Conservation (phyloP, 768 basidiomycete species). For the Pulveroboletus ravenelii region DNA sequence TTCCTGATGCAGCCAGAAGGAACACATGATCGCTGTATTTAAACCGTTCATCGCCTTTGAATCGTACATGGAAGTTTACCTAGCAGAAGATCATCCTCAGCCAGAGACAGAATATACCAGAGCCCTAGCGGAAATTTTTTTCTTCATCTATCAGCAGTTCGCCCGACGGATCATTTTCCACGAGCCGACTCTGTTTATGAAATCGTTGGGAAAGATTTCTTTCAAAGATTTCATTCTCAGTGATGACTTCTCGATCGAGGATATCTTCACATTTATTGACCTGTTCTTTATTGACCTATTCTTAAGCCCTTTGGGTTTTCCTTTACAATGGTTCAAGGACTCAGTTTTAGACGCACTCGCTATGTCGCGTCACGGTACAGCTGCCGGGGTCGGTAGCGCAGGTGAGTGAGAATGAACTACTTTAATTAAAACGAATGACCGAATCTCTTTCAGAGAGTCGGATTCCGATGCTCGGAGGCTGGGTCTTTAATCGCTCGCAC, state of each 20-base stretch:
- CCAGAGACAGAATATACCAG: neutral
- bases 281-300: neutral
- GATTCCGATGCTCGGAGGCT: slow-evolving; percentile 27
- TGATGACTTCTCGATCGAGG: slow-evolving; percentile 27
- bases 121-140: neutral
- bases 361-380: slow-evolving; percentile 6
- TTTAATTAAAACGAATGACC: neutral
- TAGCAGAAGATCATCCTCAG: neutral
- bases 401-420: neutral
- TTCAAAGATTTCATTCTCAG: slow-evolving; percentile 31
- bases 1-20: slow-evolving; percentile 4
- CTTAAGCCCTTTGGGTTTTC: slow-evolving; percentile 3
- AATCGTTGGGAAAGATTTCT: slow-evolving; percentile 29
- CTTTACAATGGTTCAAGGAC: slow-evolving; percentile 27
- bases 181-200: slow-evolving; percentile 25
- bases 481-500: slow-evolving; percentile 28
- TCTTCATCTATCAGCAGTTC: slow-evolving; percentile 19
- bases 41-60: slow-evolving; percentile 1
- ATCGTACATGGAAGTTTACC: neutral
- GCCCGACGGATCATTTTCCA: slow-evolving; percentile 29
- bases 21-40: neutral
- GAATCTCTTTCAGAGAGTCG: slow-evolving; percentile 7
- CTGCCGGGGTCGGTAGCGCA: slow-evolving; percentile 6
- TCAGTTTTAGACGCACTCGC: slow-evolving; percentile 22
- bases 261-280: slow-evolving; percentile 11